phyloP scores from a whole-genome alignment of 352 stramenopile genomes.

The Phytophthora sp. region DNA sequence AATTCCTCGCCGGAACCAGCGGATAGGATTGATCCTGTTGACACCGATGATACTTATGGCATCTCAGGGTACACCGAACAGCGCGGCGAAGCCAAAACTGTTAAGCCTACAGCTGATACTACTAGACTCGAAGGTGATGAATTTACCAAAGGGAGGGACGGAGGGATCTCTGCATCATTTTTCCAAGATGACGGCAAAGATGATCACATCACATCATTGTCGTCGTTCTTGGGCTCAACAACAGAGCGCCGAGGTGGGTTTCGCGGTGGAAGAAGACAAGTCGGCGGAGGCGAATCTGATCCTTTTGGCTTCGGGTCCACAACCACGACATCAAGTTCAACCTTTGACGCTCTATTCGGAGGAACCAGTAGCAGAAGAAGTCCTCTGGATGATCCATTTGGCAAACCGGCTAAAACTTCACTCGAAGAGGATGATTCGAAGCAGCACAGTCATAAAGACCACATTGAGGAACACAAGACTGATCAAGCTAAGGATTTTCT shows the following conservation, averaged over 20 bases:
- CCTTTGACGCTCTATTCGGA: slow-evolving; percentile 41
- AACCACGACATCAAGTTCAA: slow-evolving; percentile 14
- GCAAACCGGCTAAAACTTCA: slow-evolving; percentile 2
- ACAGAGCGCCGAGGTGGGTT: slow-evolving; percentile 30
- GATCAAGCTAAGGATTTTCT: not conserved
- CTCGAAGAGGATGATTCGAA: slow-evolving; percentile 1
- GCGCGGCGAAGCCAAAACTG: too few relatives aligned
- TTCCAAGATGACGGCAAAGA: slow-evolving; percentile 33
- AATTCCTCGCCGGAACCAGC: slow-evolving; percentile 15
- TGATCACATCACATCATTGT: slow-evolving; percentile 27
- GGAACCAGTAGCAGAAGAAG: slow-evolving; percentile 16
- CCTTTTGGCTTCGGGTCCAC: slow-evolving; percentile 14
- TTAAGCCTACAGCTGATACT: too few relatives aligned
- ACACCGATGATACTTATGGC: slow-evolving; percentile 18
- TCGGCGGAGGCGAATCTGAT: slow-evolving; percentile 7
- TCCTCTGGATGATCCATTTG: slow-evolving; percentile 20
- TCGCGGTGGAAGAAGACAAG: slow-evolving; percentile 28
- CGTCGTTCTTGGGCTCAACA: slow-evolving; percentile 18
- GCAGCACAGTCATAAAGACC: not conserved
- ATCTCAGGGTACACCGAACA: slow-evolving; percentile 21
- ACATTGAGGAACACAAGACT: not conserved
- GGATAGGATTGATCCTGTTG: too few relatives aligned
- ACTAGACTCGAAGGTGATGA: not conserved
- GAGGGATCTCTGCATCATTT: slow-evolving; percentile 38
- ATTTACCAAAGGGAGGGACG: not conserved